Percentiles rank a stretch among this genome's conserved stretches.
Evolutionary conservation across 306 rosid species (phyloP).

Genomic region (Castanea crenata): DNA sequence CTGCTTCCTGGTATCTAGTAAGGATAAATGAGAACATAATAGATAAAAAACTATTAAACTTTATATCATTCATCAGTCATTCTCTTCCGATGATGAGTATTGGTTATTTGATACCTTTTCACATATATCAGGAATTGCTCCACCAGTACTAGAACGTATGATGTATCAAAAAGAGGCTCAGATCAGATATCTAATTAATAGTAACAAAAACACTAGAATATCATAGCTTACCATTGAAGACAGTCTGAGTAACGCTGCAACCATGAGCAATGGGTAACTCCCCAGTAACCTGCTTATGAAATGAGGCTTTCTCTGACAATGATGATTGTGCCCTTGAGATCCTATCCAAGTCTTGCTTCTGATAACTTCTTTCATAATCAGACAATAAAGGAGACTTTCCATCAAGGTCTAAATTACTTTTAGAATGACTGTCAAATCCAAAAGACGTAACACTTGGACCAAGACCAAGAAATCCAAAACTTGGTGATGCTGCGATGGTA

Average conservation of each 20-base stretch:
- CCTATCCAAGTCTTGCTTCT: conserved; percentile 30
- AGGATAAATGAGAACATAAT: background rate
- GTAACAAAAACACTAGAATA: background rate
- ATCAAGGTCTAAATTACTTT: conserved; percentile 47
- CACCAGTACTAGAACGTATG: background rate
- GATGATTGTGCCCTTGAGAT: conserved; percentile 44
- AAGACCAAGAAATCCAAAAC: conserved; percentile 40
- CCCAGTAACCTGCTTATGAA: conserved; percentile 52
- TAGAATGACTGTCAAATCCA: conserved; percentile 39
- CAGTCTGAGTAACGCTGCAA: conserved; percentile 77
- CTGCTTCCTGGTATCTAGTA: background rate
- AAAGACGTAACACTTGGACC: conserved; percentile 50
- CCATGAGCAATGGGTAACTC: conserved; percentile 60
- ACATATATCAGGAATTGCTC: background rate
- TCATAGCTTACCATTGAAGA: conserved; percentile 62
- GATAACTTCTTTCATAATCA: conserved; percentile 34
- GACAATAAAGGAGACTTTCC: conserved; percentile 51
- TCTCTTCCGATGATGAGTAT: background rate
- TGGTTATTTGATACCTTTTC: background rate
- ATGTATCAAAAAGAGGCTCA: background rate
- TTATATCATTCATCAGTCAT: background rate
- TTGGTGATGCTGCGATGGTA: conserved; percentile 71
- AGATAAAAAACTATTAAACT: background rate
- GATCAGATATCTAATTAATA: background rate
- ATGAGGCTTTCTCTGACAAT: conserved; percentile 46